Evolutionary conservation across 192 early-diverging fungal genomes (phyloP).

Genomic region (Entomortierella parvispora): DNA sequence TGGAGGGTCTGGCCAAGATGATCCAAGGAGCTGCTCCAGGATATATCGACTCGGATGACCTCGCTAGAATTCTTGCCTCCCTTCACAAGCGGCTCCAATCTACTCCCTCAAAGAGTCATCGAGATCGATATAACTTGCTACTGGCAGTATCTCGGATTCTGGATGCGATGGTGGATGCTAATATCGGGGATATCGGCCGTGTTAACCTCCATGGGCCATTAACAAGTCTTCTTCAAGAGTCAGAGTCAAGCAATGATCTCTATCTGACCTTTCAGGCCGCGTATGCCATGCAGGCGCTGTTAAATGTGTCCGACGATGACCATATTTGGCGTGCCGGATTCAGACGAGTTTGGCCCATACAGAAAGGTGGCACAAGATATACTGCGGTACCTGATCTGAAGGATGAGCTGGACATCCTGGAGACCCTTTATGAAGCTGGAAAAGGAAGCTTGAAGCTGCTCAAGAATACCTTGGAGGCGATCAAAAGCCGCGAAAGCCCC

Average conservation of each 20-base stretch:
- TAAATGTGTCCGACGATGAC: constrained; percentile 4
- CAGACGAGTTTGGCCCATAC: neutral
- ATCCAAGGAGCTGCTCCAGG: constrained; percentile 1
- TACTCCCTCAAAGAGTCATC: neutral
- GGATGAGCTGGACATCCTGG: neutral
- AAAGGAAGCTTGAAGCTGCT: neutral
- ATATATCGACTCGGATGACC: neutral
- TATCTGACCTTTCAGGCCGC: constrained; percentile 6
- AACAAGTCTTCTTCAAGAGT: neutral
- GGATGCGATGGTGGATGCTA: constrained; percentile 10
- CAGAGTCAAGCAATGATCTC: constrained; percentile 3
- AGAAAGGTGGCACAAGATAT: neutral
- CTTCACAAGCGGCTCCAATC: neutral
- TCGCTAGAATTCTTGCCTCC: neutral
- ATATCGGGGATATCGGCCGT: constrained; percentile 1
- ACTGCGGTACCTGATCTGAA: neutral
- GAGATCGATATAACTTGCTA: neutral
- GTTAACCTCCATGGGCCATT: constrained; percentile 9
- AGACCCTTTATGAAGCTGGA: constrained; percentile 1
- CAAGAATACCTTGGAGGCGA: constrained; percentile 5
- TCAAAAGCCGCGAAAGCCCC: neutral
- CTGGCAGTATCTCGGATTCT: neutral
- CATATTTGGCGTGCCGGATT: constrained; percentile 5
- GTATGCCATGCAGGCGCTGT: constrained; percentile 6
- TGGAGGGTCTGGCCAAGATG: neutral